Evolutionary conservation across 306 rosid species (phyloP).

Genomic region (Nissolia schottii): DNA sequence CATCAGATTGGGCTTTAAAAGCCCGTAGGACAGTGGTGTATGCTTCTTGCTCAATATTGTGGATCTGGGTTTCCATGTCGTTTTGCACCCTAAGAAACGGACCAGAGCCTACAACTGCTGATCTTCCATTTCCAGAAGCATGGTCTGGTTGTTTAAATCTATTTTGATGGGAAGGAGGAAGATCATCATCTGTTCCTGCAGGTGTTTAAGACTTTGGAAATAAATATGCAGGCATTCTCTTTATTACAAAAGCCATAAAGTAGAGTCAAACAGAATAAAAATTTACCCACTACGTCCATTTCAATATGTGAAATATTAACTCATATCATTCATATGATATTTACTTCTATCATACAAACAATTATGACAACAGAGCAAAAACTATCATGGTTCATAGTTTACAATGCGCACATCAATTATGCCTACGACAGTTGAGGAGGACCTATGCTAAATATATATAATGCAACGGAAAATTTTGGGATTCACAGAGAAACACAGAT

Average conservation of each 20-base stretch:
- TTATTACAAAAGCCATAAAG: not conserved
- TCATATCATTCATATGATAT: not conserved
- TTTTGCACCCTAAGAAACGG: conserved; percentile 42
- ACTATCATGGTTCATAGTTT: not conserved
- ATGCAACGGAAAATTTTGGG: not conserved
- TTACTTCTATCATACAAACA: not conserved
- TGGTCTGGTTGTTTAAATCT: conserved; percentile 52
- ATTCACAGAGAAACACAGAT: not conserved
- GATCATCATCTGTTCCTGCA: conserved; percentile 82
- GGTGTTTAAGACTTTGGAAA: conserved; percentile 22
- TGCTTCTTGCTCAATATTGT: conserved; percentile 82
- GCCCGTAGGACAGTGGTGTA: conserved; percentile 80
- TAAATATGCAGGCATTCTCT: not conserved
- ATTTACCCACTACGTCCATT: not conserved
- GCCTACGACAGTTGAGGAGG: not conserved
- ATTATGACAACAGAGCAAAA: not conserved
- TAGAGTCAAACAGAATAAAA: not conserved
- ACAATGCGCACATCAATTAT: not conserved
- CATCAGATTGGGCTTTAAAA: conserved; percentile 86
- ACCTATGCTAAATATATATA: not conserved
- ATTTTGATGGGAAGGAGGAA: conserved; percentile 72
- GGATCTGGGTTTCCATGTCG: conserved; percentile 82
- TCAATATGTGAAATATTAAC: not conserved
- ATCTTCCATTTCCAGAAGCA: conserved; percentile 48
- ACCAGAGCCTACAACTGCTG: conserved; percentile 50